Percentiles rank a stretch among this genome's conserved stretches.
phyloP scores from a whole-genome alignment of 164 flowering plant species.

The Cinnamomum micranthum region DNA sequence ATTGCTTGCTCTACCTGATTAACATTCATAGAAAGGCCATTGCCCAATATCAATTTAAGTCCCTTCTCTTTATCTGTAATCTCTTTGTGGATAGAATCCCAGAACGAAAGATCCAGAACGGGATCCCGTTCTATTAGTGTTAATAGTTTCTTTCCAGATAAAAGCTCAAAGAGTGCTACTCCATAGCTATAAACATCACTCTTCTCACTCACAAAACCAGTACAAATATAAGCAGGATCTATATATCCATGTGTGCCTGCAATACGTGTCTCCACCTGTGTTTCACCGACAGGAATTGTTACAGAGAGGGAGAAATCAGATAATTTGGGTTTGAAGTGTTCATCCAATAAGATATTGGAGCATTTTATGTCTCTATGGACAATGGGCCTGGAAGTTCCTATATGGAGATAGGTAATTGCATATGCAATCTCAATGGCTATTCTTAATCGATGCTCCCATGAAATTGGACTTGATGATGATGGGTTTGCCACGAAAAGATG shows the following conservation, averaged over 20 bases:
- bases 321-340: conserved; percentile 44
- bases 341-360: conserved; percentile 47
- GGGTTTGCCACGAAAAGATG: conserved; percentile 5
- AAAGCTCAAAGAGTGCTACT: conserved; percentile 37
- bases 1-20: too few relatives aligned
- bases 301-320: conserved; percentile 14
- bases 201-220: conserved; percentile 1
- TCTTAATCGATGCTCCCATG: conserved; percentile 43
- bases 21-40: too few relatives aligned
- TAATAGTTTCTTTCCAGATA: too few relatives aligned
- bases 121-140: too few relatives aligned
- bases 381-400: conserved; percentile 40
- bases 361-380: conserved; percentile 37
- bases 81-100: too few relatives aligned
- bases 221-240: neutral
- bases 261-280: neutral
- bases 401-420: conserved; percentile 50
- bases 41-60: too few relatives aligned
- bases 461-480: neutral
- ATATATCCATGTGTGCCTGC: neutral
- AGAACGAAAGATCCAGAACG: too few relatives aligned
- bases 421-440: conserved; percentile 41
- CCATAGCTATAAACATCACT: conserved; percentile 48
- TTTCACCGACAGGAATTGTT: neutral
- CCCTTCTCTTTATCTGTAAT: too few relatives aligned